Percentiles rank a stretch among this genome's conserved stretches.
Evolutionary conservation across 495 filamentous ascomycete species (phyloP).

Genomic region (Jackrogersella minutella): DNA sequence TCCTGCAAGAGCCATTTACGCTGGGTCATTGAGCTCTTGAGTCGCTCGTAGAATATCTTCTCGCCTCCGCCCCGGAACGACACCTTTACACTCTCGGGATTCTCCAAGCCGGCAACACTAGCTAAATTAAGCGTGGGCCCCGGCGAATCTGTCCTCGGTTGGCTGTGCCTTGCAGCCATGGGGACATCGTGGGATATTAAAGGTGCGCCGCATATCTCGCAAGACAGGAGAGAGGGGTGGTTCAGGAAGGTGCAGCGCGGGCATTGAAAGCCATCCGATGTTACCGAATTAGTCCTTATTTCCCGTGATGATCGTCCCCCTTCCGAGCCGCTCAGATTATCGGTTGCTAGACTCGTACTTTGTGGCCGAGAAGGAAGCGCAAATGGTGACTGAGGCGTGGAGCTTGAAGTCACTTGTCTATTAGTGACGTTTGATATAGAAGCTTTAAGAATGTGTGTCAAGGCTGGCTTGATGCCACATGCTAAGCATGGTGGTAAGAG

Average conservation of each 20-base stretch:
- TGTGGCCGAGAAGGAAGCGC: slow-evolving; percentile 22
- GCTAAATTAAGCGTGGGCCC: slow-evolving; percentile 67
- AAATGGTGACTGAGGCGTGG: slow-evolving; percentile 28
- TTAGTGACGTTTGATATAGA: slow-evolving; percentile 72
- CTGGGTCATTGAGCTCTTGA: slow-evolving; percentile 87
- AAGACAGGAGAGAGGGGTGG: slow-evolving; percentile 83
- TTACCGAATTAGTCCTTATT: neutral
- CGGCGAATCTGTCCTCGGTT: slow-evolving; percentile 73
- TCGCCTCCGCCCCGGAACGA: slow-evolving; percentile 91
- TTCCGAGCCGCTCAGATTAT: slow-evolving; percentile 13
- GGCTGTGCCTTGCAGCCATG: slow-evolving; percentile 46
- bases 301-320: neutral
- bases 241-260: slow-evolving; percentile 95
- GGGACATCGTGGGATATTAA: slow-evolving; percentile 67
- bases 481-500: slow-evolving; percentile 86
- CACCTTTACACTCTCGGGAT: slow-evolving; percentile 81
- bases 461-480: slow-evolving; percentile 91
- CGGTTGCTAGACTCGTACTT: slow-evolving; percentile 2
- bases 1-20: slow-evolving; percentile 95
- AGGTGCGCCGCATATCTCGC: slow-evolving; percentile 90
- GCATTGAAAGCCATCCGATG: slow-evolving; percentile 64
- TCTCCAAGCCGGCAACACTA: slow-evolving; percentile 58
- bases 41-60: slow-evolving; percentile 86
- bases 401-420: slow-evolving; percentile 49
- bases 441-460: slow-evolving; percentile 83